Base-by-base conservation (phyloP, 73 alveolate species). In the Stentor coeruleus region DNA sequence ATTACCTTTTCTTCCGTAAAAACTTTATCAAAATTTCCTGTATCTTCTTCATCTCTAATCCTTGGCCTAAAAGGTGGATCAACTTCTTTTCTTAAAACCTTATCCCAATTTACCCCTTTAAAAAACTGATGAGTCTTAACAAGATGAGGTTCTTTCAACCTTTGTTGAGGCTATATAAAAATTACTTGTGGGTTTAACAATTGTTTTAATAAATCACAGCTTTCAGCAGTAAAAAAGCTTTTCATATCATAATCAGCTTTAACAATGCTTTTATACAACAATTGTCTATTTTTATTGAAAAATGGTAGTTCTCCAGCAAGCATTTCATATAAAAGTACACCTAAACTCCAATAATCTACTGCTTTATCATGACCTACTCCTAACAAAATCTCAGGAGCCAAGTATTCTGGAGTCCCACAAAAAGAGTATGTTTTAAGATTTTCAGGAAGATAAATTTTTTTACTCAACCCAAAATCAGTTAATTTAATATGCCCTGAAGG, bases 381-480 rank as follows among this genome's bases (percentile, higher is more conserved):
- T 82, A 76, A 76, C 31, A 79, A 31, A 4, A 79, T 79, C 55
- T 79, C 86, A 36, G 86, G 86, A 41, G 86, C 86, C 36, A 79
- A 26, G 38, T 36, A 59, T 30, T 79, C 86, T 11, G 84, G 86
- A 39, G 86, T 79, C 0, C 86, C 86, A 79, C 86, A 79, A 36
- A 58, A 39, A 15, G 86, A 20, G 79, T 20, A 66, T 28, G 79
- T 66, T 2, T 31, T 66, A 49, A 49, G 20, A 20, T 49, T 49
- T 20, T 49, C 66, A 49, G 66, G 66, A 49, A 20, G 85, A 31
- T 77, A 76, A 39, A 92, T 80, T 40, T 85, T 85, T 84, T 92
- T 90, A 1, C 95, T 91, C 95, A 92, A 86, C 38, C 97, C 97
- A 83, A 92, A 92, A 90, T 92, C 97, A 3, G 97, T 90, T 35